These are phyloP conservation scores for Syncephalastrum monosporum DNA, from an alignment of 371 early-diverging fungal species.

Conservation along the genomic window DNA sequence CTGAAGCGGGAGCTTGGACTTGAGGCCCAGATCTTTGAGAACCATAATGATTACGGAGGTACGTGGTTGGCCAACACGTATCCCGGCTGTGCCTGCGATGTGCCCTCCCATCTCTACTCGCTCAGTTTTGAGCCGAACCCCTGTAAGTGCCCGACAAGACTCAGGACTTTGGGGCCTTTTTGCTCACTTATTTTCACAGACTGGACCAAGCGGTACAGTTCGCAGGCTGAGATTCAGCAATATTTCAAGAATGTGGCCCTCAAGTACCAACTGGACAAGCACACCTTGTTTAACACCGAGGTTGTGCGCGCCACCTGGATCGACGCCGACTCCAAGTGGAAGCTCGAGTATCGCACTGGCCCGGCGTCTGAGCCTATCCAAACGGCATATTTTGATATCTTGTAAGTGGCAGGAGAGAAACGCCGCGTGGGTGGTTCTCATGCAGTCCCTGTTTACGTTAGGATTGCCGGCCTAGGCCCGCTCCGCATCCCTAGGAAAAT, in stretches of 20 bases:
- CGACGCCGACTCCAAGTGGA: conserved; percentile 42
- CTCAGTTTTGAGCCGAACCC: conserved; percentile 48
- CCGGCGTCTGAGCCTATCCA: conserved; percentile 3
- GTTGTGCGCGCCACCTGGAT: conserved; percentile 43
- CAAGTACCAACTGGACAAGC: conserved; percentile 43
- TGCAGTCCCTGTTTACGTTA: too few relatives aligned
- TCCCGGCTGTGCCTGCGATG: conserved; percentile 62
- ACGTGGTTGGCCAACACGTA: conserved; percentile 61
- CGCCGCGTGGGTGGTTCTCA: too few relatives aligned
- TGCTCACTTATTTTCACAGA: conserved; percentile 21
- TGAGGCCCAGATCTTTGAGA: conserved; percentile 50
- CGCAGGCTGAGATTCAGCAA: conserved; percentile 44
- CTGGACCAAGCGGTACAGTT: conserved; percentile 44
- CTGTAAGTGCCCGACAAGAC: conserved; percentile 14
- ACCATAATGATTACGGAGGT: conserved; percentile 52
- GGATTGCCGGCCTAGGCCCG: conserved; percentile 19
- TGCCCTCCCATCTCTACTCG: conserved; percentile 54
- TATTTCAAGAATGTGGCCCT: conserved; percentile 48
- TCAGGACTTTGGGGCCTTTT: neutral
- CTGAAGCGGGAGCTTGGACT: conserved; percentile 50
- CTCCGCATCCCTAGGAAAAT: conserved; percentile 52
- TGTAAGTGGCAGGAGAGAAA: conserved; percentile 20
- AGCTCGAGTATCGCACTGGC: conserved; percentile 19
- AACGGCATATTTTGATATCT: conserved; percentile 22
- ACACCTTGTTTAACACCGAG: conserved; percentile 45